Conservation (phyloP, 768 basidiomycete species). For the Tylopilus cervinicoccineus region DNA sequence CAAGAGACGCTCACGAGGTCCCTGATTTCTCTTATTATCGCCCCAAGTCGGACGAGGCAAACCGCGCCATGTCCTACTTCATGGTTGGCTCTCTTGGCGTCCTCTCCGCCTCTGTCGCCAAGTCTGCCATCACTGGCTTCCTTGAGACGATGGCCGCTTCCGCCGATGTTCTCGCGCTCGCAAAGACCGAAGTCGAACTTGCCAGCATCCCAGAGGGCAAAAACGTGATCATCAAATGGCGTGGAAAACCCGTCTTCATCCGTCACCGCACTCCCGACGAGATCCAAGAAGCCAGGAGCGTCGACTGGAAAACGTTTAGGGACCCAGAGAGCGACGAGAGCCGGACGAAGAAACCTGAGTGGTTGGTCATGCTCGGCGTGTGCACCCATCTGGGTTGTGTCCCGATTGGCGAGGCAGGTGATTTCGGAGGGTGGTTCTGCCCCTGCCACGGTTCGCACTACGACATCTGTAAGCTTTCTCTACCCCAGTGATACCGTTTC, state of each 20-base stretch:
- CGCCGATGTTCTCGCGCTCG: conserved; percentile 95
- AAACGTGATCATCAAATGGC: conserved; percentile 98
- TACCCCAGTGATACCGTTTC: background rate
- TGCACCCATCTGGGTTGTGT: conserved; percentile 99
- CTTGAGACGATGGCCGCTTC: conserved; percentile 95
- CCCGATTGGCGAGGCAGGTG: conserved; percentile 95
- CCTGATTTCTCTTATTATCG: conserved; percentile 89
- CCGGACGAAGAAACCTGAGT: conserved; percentile 91
- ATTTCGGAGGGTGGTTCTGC: conserved; percentile 99
- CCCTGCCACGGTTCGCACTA: conserved; percentile 99
- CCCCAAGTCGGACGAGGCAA: conserved; percentile 55
- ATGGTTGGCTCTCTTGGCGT: conserved; percentile 91
- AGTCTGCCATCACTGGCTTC: conserved; percentile 92
- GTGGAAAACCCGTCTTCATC: conserved; percentile 99
- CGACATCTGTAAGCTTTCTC: conserved; percentile 72
- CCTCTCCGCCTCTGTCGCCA: conserved; percentile 90
- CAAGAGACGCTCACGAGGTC: conserved; percentile 71
- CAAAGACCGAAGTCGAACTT: conserved; percentile 96
- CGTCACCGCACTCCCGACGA: conserved; percentile 90
- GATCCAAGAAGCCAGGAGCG: conserved; percentile 85
- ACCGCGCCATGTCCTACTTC: conserved; percentile 82
- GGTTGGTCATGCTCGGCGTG: conserved; percentile 89
- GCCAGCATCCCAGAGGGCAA: conserved; percentile 91
- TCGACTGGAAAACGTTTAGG: conserved; percentile 82
- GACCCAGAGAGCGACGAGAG: conserved; percentile 91